Evolutionary conservation across 306 rosid genomes (phyloP), one percentile per base, ranked within the genome.

Genomic region (Trifolium fragiferum): DNA sequence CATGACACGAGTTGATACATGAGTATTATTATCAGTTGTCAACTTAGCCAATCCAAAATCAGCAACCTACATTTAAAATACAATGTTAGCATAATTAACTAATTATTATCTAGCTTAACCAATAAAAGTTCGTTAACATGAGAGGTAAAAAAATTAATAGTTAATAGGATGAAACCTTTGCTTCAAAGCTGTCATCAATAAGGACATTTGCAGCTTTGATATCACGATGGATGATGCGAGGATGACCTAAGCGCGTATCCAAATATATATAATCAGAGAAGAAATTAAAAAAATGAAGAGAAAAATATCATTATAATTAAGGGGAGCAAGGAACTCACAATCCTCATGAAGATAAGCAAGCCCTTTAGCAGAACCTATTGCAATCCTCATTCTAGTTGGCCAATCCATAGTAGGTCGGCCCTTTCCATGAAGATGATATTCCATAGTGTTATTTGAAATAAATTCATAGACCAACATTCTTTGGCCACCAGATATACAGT

Each of bases 1-100:
- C 98, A 93, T 93, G 53, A 91, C 93, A 72, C 97, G 81, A 47
- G 98, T 93, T 13, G 98, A 89, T 15, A 93, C 97, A 44, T 93
- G 98, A 74, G 98, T 93, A 69, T 84, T 76, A 61, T 81, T 91
- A 73, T 93, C 98, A 3, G 87, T 68, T 27, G 96, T 86, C 33
- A 89, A 67, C 83, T 93, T 93, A 50, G 98, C 96, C 85, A 93
- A 78, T 76, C 98, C 98, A 70, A 91, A 93, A 87, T 93, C 98
- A 37, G 97, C 98, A 78, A 93, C 98, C 98, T 93, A 32, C 41
- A 60, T 44, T 44, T 13, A 14, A 69, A 62, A 64, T 80, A 68
- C 57, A 40, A 49, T 55, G 33, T 19, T 68, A 3, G 10, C 30
- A 19, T 38, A 21, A 30, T 72, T 40, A 47, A 65, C 10, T 40